phyloP scores from a whole-genome alignment of 495 filamentous ascomycete species.

The Daldinia childiae region DNA sequence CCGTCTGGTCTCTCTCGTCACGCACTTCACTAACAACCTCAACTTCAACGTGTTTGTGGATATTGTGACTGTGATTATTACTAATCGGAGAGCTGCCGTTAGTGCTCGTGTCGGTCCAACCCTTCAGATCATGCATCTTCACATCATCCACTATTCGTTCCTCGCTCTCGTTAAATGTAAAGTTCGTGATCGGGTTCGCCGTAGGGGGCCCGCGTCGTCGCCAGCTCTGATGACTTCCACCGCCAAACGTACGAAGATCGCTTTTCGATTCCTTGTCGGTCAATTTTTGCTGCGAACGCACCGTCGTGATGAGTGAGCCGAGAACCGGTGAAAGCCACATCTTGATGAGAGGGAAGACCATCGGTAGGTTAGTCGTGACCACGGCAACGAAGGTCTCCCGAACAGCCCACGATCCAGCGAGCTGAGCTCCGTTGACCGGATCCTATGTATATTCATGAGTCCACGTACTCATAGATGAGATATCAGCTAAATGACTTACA shows the following conservation, averaged over 20 bases:
- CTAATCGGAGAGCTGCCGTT: conserved; percentile 18
- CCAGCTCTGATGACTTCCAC: conserved; percentile 48
- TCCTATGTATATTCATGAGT: conserved; percentile 45
- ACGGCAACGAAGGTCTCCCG: conserved; percentile 64
- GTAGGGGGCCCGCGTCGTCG: conserved; percentile 54
- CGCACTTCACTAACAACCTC: conserved; percentile 37
- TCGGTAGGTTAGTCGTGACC: conserved; percentile 62
- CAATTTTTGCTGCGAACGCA: conserved; percentile 45
- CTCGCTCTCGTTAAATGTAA: conserved; percentile 62
- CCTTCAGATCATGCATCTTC: conserved; percentile 52
- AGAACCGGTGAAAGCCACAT: conserved; percentile 54
- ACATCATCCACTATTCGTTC: conserved; percentile 57
- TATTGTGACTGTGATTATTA: conserved; percentile 22
- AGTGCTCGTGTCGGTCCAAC: conserved; percentile 38
- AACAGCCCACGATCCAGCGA: conserved; percentile 60
- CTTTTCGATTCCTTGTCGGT: conserved; percentile 41
- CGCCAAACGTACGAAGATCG: conserved; percentile 46
- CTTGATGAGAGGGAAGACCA: conserved; percentile 62
- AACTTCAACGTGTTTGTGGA: conserved; percentile 41
- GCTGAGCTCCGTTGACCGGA: conserved; percentile 57
- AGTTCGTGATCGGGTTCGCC: conserved; percentile 57
- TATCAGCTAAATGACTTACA: conserved; percentile 40
- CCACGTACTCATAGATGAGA: background rate
- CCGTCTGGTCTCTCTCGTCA: conserved; percentile 8
- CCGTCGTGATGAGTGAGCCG: conserved; percentile 45